A percentile compares a stretch with the other conserved stretches of the same genome.
Conservation (phyloP, 139 green algal genomes). For the Auxenochlorella pyrenoidosa region DNA sequence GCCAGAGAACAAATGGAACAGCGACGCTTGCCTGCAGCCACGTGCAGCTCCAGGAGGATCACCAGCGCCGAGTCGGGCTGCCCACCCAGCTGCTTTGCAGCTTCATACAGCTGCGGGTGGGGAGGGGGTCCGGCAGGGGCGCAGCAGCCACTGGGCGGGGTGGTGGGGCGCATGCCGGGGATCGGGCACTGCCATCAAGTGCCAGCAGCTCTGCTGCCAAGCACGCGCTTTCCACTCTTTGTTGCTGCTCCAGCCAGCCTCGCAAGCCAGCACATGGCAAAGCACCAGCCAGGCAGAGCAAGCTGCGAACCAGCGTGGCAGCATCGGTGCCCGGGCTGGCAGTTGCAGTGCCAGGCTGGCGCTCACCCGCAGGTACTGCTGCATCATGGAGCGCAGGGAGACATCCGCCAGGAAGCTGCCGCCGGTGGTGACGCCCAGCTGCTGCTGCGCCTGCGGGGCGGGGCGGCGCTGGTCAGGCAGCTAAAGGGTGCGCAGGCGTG, state of each 20-base stretch:
- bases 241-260: too few species aligned
- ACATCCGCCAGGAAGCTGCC: background rate
- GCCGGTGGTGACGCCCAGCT: background rate
- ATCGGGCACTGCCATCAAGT: too few species aligned
- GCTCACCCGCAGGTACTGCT: background rate
- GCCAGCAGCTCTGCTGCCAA: too few species aligned
- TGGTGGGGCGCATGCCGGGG: too few species aligned
- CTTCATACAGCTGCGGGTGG: conserved; percentile 11
- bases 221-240: too few species aligned
- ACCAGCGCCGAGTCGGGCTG: background rate
- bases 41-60: background rate
- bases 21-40: background rate
- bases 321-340: too few species aligned
- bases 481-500: too few species aligned
- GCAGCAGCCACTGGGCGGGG: background rate
- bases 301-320: too few species aligned
- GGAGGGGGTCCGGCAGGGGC: background rate
- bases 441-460: background rate
- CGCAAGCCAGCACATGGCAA: too few species aligned
- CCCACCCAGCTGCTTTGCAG: background rate
- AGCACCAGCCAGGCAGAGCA: too few species aligned
- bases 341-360: too few species aligned
- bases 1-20: too few species aligned
- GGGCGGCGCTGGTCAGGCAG: background rate
- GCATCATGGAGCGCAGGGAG: background rate